Percentiles rank a stretch among this genome's conserved stretches.
These are phyloP conservation scores for Solanum hybrid DNA, from an alignment of 305 asterid species.

Conservation along the genomic window DNA sequence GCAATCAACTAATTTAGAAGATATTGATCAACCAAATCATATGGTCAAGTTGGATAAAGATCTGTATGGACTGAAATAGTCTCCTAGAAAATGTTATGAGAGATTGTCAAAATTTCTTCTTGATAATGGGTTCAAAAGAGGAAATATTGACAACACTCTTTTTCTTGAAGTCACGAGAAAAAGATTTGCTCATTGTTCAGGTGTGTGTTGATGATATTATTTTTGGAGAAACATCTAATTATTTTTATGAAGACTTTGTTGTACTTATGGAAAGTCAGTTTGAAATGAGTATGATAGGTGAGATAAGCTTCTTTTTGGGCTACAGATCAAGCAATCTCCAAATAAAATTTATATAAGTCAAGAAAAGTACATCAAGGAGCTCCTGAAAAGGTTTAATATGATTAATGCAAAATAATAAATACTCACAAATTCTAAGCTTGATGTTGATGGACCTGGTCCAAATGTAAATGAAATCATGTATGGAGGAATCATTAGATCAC, in stretches of 20 bases:
- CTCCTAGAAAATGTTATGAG: not conserved
- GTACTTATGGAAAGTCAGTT: not conserved
- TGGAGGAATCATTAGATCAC: not conserved
- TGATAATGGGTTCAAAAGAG: not conserved
- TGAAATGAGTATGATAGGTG: not conserved
- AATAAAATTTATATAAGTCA: not conserved
- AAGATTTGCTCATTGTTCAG: not conserved
- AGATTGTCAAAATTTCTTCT: not conserved
- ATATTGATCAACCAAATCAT: not conserved
- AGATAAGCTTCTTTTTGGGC: not conserved
- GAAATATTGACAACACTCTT: not conserved
- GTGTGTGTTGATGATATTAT: not conserved
- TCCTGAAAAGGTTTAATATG: not conserved
- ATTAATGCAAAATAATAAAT: not conserved
- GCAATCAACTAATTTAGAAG: not conserved
- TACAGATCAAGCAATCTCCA: not conserved
- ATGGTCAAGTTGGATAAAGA: not conserved
- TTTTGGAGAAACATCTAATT: not conserved
- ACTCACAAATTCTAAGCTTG: not conserved
- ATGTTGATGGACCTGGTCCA: not conserved
- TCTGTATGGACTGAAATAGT: not conserved
- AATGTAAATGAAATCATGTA: not conserved
- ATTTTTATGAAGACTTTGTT: not conserved
- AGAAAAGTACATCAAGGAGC: not conserved
- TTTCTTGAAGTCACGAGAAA: not conserved